Evolutionary conservation across 306 rosid genomes (phyloP), one percentile per base, ranked within the genome.

Genomic region (Sindora glabra): DNA sequence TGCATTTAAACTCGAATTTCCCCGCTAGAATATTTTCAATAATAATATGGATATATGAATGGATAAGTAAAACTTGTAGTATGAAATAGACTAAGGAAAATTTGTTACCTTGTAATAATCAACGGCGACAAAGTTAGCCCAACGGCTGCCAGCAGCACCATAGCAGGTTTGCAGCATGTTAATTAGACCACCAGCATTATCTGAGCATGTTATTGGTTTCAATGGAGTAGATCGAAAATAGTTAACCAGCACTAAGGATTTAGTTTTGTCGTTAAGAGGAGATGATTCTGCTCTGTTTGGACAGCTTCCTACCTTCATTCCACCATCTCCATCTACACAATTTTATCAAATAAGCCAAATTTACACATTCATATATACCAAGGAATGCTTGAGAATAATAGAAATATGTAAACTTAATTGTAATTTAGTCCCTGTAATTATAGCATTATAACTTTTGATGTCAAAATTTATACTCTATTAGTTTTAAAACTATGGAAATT

Each of bases 51-150:
- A 39, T 39, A 39, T 3, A 4, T 6, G 3, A 44, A 30, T 6
- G 47, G 7, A 13, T 12, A 51, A 29, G 10, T 38, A 37, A 18
- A 29, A 26, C 14, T 8, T 11, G 6, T 53, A 83, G n/a, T n/a
- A n/a, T n/a, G n/a, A n/a, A n/a, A n/a, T n/a, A n/a, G n/a, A n/a
- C n/a, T n/a, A n/a, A n/a, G n/a, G n/a, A n/a, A n/a, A n/a, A n/a
- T n/a, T n/a, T n/a, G n/a, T n/a, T n/a, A n/a, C 96, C 89, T 81
- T 83, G 76, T 89, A 89, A 71, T 63, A 89, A 67, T 89, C 83
- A 19, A 83, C 83, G 10, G 95, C 86, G 9, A 83, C 72, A 52
- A 80, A 86, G 59, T 86, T 90, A 9, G 92, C 81, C 97, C 92
- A 86, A 52, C 98, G 71, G 75, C 65, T 79, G 27, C 83, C 88